These are phyloP conservation scores for Saccharomyces pastorianus DNA, from an alignment of 1,139 yeast genomes.

Conservation along the genomic window DNA sequence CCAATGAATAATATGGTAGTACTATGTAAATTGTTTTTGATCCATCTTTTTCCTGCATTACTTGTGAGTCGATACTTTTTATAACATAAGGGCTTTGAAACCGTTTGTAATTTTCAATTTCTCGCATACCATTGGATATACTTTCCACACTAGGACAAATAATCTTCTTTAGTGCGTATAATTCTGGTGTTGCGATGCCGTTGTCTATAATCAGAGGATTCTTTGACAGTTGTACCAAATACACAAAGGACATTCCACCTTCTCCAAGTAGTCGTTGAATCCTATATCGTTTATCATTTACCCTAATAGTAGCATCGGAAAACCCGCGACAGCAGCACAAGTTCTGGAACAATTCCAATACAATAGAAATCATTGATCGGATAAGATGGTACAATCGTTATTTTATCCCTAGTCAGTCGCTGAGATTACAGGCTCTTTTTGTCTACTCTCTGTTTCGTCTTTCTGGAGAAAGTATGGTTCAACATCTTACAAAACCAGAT, in stretches of 20 bases:
- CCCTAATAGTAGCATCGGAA: slow-evolving; percentile 3
- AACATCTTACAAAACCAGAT: not conserved
- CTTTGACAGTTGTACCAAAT: slow-evolving; percentile 50
- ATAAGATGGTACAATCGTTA: not conserved
- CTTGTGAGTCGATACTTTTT: slow-evolving; percentile 59
- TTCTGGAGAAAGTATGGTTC: not conserved
- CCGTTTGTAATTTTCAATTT: slow-evolving; percentile 65
- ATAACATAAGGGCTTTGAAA: slow-evolving; percentile 65
- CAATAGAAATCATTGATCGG: not conserved
- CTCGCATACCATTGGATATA: slow-evolving; percentile 63
- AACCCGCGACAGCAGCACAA: slow-evolving; percentile 2
- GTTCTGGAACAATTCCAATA: not conserved
- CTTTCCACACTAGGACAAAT: slow-evolving; percentile 70
- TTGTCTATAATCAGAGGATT: not conserved
- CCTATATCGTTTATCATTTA: slow-evolving; percentile 28
- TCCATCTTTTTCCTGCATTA: slow-evolving; percentile 70
- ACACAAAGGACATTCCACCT: slow-evolving; percentile 88
- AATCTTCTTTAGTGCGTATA: slow-evolving; percentile 74
- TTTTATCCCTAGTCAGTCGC: not conserved
- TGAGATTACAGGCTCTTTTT: not conserved
- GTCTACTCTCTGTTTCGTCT: not conserved
- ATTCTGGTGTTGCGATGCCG: slow-evolving; percentile 35
- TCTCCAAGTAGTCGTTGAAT: slow-evolving; percentile 75
- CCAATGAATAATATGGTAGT: slow-evolving; percentile 64
- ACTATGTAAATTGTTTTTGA: slow-evolving; percentile 69